Conservation (phyloP, 2,329 filamentous ascomycete genomes). For the Monilinia polystroma region DNA sequence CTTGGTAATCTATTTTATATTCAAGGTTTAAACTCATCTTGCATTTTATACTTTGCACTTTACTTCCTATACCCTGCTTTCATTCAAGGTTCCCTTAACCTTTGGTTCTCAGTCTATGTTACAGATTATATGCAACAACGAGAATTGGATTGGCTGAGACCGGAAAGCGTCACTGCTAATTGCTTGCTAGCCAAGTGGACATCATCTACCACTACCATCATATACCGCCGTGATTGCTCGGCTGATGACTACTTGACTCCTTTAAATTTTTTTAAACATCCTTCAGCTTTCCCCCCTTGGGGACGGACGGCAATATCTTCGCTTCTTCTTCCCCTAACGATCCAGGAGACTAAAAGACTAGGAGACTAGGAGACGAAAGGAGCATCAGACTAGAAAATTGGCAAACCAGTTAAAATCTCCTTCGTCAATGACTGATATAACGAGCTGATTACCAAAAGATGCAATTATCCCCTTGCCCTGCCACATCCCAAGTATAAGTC, state of each 20-base stretch:
- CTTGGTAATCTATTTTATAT: conserved; percentile 6
- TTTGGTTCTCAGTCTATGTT: background rate
- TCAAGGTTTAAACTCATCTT: conserved; percentile 15
- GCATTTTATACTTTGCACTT: background rate
- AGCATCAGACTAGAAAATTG: background rate
- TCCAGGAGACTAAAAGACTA: background rate
- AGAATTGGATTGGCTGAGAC: background rate
- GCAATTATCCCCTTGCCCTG: conserved; percentile 20
- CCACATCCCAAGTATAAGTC: conserved; percentile 23
- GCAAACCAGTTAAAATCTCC: background rate
- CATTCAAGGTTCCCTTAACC: conserved; percentile 3
- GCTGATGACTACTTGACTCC: background rate
- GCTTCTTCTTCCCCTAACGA: background rate
- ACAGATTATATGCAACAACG: conserved; percentile 2
- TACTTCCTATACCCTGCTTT: background rate
- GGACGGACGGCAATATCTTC: background rate
- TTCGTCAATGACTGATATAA: conserved; percentile 4
- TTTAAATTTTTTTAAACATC: background rate
- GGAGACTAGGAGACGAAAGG: background rate
- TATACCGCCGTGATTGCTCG: background rate
- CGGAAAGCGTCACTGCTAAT: conserved; percentile 7
- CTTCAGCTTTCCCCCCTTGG: background rate
- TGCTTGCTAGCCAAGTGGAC: conserved; percentile 12
- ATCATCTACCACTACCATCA: conserved; percentile 5
- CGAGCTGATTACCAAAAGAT: conserved; percentile 15